phyloP scores from a whole-genome alignment of 768 basidiomycete species.

The Candolleomyces aberdarensis region DNA sequence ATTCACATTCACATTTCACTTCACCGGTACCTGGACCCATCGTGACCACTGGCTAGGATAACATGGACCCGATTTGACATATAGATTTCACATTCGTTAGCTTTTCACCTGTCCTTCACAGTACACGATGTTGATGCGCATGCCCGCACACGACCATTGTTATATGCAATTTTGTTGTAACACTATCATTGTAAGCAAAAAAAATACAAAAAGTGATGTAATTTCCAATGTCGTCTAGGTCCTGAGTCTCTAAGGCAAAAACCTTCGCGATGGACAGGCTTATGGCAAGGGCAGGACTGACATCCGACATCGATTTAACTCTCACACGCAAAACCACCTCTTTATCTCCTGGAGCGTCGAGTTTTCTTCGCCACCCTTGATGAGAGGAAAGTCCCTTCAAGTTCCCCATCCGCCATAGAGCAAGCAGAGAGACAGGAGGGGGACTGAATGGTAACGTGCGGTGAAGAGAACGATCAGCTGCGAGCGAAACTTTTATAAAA shows the following conservation, averaged over 20 bases:
- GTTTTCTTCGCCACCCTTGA: constrained; percentile 13
- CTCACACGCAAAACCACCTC: constrained; percentile 30
- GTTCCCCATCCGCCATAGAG: constrained; percentile 14
- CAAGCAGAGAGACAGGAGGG: constrained; percentile 17
- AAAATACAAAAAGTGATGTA: background rate
- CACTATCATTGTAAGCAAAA: too few relatives aligned
- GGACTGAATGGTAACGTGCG: constrained; percentile 13
- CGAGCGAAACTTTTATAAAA: background rate
- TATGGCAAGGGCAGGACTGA: constrained; percentile 17
- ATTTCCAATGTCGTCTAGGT: constrained; percentile 22
- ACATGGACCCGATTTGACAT: too few relatives aligned
- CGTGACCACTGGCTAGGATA: too few relatives aligned
- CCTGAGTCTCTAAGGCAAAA: constrained; percentile 13
- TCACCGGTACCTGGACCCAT: too few relatives aligned
- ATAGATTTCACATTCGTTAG: too few relatives aligned
- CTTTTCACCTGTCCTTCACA: too few relatives aligned
- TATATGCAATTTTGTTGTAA: too few relatives aligned
- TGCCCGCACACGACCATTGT: too few relatives aligned
- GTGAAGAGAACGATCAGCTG: background rate
- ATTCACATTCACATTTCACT: too few relatives aligned
- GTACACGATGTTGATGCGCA: too few relatives aligned
- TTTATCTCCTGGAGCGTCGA: constrained; percentile 18
- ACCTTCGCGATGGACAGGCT: background rate
- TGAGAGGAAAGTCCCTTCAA: constrained; percentile 23
- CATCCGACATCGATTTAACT: constrained; percentile 22